phyloP scores from a whole-genome alignment of 148 eudicot species.

The Pharnaceum exiguum region DNA sequence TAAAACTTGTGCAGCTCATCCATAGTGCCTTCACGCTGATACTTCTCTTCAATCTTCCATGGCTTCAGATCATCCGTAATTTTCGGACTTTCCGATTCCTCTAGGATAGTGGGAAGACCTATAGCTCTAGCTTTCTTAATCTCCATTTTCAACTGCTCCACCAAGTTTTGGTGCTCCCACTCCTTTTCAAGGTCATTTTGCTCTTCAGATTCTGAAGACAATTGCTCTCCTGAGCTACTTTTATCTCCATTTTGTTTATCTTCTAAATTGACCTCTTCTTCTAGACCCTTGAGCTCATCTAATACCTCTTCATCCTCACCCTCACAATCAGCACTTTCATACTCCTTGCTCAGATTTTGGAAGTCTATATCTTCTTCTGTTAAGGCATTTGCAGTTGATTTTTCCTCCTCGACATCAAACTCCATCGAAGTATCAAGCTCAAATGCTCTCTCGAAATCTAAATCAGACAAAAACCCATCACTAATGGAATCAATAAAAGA shows the following conservation, averaged over 20 bases:
- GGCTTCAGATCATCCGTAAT: conserved; percentile 79
- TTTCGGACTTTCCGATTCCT: conserved; percentile 81
- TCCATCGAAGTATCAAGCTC: conserved; percentile 24
- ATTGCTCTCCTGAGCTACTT: conserved; percentile 22
- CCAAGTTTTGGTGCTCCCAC: conserved; percentile 96
- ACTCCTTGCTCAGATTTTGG: conserved; percentile 27
- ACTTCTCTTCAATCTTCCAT: conserved; percentile 84
- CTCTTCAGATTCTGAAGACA: conserved; percentile 41
- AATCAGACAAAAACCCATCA: conserved; percentile 57
- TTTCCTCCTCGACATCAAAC: conserved; percentile 12
- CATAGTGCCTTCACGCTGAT: conserved; percentile 40
- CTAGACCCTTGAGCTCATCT: conserved; percentile 38
- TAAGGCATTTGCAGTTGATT: not conserved
- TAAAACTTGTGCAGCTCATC: conserved; percentile 79
- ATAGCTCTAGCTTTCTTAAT: conserved; percentile 72
- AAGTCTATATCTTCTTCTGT: conserved; percentile 22
- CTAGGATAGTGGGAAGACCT: conserved; percentile 91
- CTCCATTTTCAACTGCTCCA: conserved; percentile 91
- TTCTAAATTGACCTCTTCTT: conserved; percentile 26
- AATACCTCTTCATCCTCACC: conserved; percentile 47
- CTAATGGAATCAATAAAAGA: conserved; percentile 40
- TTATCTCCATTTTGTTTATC: conserved; percentile 24
- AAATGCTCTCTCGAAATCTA: conserved; percentile 43
- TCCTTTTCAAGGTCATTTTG: conserved; percentile 55
- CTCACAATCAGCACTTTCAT: conserved; percentile 25